Base-by-base conservation (phyloP, 306 rosid genomes). In the Myrica gale region DNA sequence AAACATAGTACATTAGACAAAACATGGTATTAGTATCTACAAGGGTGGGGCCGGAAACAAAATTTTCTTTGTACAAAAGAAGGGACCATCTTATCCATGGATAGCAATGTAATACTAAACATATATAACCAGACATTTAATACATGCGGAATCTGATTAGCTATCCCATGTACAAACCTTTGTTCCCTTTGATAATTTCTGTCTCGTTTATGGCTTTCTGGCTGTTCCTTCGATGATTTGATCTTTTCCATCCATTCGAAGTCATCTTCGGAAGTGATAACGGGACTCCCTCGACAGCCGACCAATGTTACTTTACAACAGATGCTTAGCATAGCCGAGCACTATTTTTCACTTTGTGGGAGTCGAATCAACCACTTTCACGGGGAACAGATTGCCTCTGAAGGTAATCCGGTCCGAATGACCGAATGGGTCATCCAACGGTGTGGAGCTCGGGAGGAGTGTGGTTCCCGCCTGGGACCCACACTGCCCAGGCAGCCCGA, bases 251-350 rank as follows among this genome's bases (percentile, higher is more conserved):
- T 69, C 55, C 21, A 13, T 45, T 20, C 5, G 1, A 44, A 20
- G 42, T 69, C n/a, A 20, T 69, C 41, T 69, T 42, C 54, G 19
- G 56, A 69, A 6, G 42, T 69, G 19, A 13, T 69, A 47, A 69
- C 54, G 4, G 11, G 4, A n/a, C 73, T 69, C 9, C 54, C 73
- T 2, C 43, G 54, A 47, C 41, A 69, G 19, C 17, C 41, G 17
- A 23, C 32, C 37, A 44, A 45, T 69, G 54, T 69, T 69, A 20
- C 73, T 46, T 69, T 19, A 23, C 37, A 17, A 20, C 19, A 0
- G 56, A 47, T 69, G 43, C 56, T 69, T 20, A 11, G 73, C 73
- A 45, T 48, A 56, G 56, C 73, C 56, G 54, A 69, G 13, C 56
- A 46, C 55, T 45, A 47, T 69, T 41, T 69, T 46, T 21, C 21